Evolutionary conservation across 2,329 filamentous ascomycete genomes (phyloP), one percentile per base, ranked within the genome.

Genomic region (Fusarium pininemorale): DNA sequence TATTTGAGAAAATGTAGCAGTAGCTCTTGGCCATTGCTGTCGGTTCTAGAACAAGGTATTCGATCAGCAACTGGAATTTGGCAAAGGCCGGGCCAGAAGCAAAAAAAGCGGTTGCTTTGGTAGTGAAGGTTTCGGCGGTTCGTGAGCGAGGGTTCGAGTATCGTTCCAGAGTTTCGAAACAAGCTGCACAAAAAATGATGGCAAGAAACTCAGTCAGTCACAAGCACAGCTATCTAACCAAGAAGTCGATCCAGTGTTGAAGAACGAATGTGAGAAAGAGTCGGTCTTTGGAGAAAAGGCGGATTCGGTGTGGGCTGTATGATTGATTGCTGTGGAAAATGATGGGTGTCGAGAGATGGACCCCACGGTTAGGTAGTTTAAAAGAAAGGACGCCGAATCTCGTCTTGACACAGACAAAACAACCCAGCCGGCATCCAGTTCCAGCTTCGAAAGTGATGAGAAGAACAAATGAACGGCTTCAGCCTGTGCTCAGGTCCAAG

Each of bases 21-120:
- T 44, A 73, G 69, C 69, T 69, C 76, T 78, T 70, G 69, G 76
- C 75, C 76, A 78, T 78, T 51, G 74, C 76, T 77, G 67, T 72
- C 60, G 64, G 67, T 60, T 69, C 72, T 74, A 69, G 51, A 73
- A 75, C 69, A 62, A 66, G 41, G 24, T 37, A 58, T 60, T 61
- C 58, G n/a, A 57, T 75, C 67, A 50, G 63, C 41, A 47, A 73
- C 53, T 70, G 57, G 57, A 66, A 68, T 64, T 62, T 72, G 51
- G 53, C 30, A 54, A 59, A 55, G 44, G 38, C 47, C 38, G 68
- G 62, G 54, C 58, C 39, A 60, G 59, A 59, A 20, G 66, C 51
- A 54, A 63, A 50, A 70, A 66, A 55, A 54, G 61, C 60, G 44
- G 57, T 63, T 73, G 48, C 61, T 53, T 57, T 55, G 51, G 26